Evolutionary conservation across 306 rosid genomes (phyloP).

Genomic region (Cicer yamashitae): DNA sequence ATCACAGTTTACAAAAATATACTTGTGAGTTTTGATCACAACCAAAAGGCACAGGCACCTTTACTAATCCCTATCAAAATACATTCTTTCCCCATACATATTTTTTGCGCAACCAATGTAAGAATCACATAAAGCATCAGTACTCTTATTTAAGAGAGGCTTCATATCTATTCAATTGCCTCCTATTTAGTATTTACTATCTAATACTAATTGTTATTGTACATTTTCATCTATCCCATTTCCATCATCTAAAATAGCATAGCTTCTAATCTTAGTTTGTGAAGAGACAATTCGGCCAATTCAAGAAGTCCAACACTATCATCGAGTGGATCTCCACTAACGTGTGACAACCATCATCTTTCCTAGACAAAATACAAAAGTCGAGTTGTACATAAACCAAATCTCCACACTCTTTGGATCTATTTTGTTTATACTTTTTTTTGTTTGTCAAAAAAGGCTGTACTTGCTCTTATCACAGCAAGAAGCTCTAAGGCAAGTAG

Average conservation of each 20-base stretch:
- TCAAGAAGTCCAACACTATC: background rate
- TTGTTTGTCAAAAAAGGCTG: background rate
- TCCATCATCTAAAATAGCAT: constrained; percentile 5
- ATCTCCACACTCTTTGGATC: background rate
- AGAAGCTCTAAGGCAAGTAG: constrained; percentile 3
- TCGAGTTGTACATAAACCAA: background rate
- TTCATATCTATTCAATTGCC: background rate
- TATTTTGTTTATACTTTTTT: background rate
- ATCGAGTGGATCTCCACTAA: background rate
- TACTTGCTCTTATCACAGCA: background rate
- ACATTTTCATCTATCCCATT: background rate
- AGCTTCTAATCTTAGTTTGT: background rate
- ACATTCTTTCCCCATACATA: background rate
- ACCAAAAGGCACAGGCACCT: background rate
- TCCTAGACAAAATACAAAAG: background rate
- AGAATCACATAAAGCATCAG: background rate
- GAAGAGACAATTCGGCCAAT: background rate
- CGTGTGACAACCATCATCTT: background rate
- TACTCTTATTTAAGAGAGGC: background rate
- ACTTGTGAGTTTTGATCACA: background rate
- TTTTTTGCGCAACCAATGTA: background rate
- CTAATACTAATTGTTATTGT: background rate
- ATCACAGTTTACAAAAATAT: background rate
- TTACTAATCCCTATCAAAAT: background rate
- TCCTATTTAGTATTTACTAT: constrained; percentile 9